Percentiles rank a stretch among this genome's conserved stretches.
Evolutionary conservation across 805 yeast species (phyloP).

Genomic region (Nakazawaea molendinolei): DNA sequence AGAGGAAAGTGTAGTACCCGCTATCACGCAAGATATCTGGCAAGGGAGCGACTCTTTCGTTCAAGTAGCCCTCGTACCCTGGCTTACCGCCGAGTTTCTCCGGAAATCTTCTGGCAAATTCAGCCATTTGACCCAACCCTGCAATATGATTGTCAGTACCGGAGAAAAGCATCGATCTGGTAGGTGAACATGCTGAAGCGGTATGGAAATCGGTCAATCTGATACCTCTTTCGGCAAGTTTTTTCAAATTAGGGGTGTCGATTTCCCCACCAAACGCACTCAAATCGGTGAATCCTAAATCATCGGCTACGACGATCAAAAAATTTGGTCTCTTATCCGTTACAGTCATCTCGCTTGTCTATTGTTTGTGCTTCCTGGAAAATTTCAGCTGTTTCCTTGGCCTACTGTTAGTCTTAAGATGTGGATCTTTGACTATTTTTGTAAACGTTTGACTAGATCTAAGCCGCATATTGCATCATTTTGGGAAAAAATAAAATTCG

Average conservation of each 20-base stretch:
- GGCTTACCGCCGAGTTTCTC: slow-evolving; percentile 36
- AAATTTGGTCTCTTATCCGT: slow-evolving; percentile 36
- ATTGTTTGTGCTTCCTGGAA: too few relatives aligned
- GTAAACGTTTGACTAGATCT: too few relatives aligned
- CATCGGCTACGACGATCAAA: slow-evolving; percentile 53
- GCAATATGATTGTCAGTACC: slow-evolving; percentile 61
- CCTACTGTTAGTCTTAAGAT: too few relatives aligned
- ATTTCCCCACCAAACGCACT: slow-evolving; percentile 53
- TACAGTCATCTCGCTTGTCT: slow-evolving; percentile 5
- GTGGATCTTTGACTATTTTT: too few relatives aligned
- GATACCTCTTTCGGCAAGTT: slow-evolving; percentile 36
- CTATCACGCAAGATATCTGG: slow-evolving; percentile 42
- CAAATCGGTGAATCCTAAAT: slow-evolving; percentile 52
- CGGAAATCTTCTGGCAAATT: slow-evolving; percentile 31
- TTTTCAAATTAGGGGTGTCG: slow-evolving; percentile 43
- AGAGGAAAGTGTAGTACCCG: slow-evolving; percentile 43
- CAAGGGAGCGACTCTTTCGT: slow-evolving; percentile 43
- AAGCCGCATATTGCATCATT: too few relatives aligned
- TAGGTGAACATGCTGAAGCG: slow-evolving; percentile 61
- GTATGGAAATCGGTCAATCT: slow-evolving; percentile 55
- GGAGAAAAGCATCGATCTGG: slow-evolving; percentile 52
- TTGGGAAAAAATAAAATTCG: too few relatives aligned
- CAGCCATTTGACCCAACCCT: slow-evolving; percentile 54
- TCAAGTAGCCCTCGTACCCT: slow-evolving; percentile 51
- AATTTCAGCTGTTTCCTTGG: too few relatives aligned